Evolutionary conservation across 2,329 filamentous ascomycete species (phyloP), one percentile per base, ranked within the genome.

Genomic region (Aspergillus clavatus): DNA sequence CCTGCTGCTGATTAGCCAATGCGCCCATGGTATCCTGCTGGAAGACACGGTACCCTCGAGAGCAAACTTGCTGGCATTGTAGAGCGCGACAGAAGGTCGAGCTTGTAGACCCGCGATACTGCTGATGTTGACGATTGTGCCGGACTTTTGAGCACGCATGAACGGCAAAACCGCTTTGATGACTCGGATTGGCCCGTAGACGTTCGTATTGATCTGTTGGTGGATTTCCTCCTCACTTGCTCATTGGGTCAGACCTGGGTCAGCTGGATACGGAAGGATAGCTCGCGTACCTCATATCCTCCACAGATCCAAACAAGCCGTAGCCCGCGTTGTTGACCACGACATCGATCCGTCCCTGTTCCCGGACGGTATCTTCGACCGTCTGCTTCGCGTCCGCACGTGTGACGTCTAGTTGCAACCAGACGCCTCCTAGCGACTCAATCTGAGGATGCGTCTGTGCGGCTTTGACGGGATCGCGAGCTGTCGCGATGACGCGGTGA

Each of bases 401-500:
- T 21, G 51, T 52, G n/a, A 53, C 51, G 21, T 53, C 51, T 1
- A 52, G 18, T 14, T 45, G 36, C 7, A 51, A 29, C 36, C 46
- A 28, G 7, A 38, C 33, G 2, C 45, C 50, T 7, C 52, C 52
- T 26, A 42, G 24, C 12, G 19, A 11, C 28, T 49, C 18, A 12
- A 49, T 47, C 19, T 40, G 41, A 1, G 19, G 10, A 2, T 46
- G 41, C 4, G 44, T 40, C 6, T 46, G 26, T 2, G 47, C n/a
- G 2, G 47, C 29, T 40, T 41, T 50, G 3, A 45, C 67, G 26
- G 66, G 65, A 10, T 49, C 52, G 24, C 77, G 73, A 1, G 75
- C 71, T 0, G 75, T 76, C 2, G 77, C 78, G 33, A 79, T 63
- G 47, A 78, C 77, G 0, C 61, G 67, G 57, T 80, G 72, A 22